phyloP scores from a whole-genome alignment of 2,329 filamentous ascomycete species.

The Paramyrothecium roridum region DNA sequence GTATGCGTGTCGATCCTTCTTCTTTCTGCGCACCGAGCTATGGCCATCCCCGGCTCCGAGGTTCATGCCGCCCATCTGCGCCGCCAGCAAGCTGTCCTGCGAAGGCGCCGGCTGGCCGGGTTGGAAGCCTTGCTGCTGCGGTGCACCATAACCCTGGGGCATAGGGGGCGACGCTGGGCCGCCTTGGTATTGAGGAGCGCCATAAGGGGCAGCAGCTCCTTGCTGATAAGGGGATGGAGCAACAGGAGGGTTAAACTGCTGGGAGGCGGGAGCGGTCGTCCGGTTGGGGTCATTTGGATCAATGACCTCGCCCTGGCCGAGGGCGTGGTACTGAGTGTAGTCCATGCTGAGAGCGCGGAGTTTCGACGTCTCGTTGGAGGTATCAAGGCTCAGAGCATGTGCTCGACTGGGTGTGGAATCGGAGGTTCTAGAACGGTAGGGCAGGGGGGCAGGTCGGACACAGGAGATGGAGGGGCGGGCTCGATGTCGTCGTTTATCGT shows the following conservation, averaged over 20 bases:
- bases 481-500: too few relatives aligned
- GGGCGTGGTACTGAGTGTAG: conserved; percentile 52
- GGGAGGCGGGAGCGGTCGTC: conserved; percentile 45
- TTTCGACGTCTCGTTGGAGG: conserved; percentile 13
- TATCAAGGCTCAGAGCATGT: background rate
- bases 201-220: conserved; percentile 18
- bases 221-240: conserved; percentile 54
- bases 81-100: conserved; percentile 52
- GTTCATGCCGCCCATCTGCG: conserved; percentile 76
- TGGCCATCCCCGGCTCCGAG: conserved; percentile 47
- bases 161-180: conserved; percentile 23
- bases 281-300: conserved; percentile 54
- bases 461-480: background rate
- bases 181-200: conserved; percentile 36
- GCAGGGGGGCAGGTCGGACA: background rate
- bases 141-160: conserved; percentile 21
- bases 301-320: conserved; percentile 52
- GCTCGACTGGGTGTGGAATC: background rate
- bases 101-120: conserved; percentile 24
- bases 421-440: background rate
- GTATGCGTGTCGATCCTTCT: conserved; percentile 93
- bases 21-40: conserved; percentile 64
- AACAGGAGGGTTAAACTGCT: conserved; percentile 55
- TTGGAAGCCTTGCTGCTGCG: conserved; percentile 19
- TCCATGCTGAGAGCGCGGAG: conserved; percentile 40